Base-by-base conservation (phyloP, 1,139 yeast genomes). In the Sugiyamaella neomexicana region DNA sequence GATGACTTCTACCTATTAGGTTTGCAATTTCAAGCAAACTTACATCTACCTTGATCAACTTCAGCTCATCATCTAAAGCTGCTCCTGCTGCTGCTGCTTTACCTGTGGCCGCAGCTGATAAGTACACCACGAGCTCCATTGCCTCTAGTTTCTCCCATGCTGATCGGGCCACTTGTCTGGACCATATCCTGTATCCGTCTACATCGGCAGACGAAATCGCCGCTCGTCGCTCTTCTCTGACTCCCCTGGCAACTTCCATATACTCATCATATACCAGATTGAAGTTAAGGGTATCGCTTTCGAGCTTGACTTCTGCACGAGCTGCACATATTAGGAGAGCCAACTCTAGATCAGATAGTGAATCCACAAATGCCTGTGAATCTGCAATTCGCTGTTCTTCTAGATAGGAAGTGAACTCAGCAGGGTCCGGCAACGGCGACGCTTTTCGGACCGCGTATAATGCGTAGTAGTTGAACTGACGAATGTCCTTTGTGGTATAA, bases 261-360 rank as follows among this genome's bases (percentile, higher is more conserved):
- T 89, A 93, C 68, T 93, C 98, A 40, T 83, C 83, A 67, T 85
- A 86, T 0, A 86, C 87, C 58, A 89, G 74, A 61, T 86, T 88
- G 70, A 90, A 85, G 67, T 89, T 91, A 42, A 72, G 64, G 4
- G 65, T 61, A 5, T 76, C 81, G 13, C 82, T 71, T 36, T 80
- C 83, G 37, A 78, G 79, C 62, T 84, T 85, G 55, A 81, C 76
- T 17, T 82, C 75, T 57, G 86, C 83, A 41, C 97, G 75, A 0
- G 95, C 86, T 0, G 91, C 86, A 41, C 90, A 82, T 5, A 90
- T 81, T 7, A 87, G 72, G 37, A 91, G 66, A 7, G 86, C 78
- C 48, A 85, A 66, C 65, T 91, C 97, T 25, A 87, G 68, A 51
- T 84, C 85, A 1, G 95, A 83, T 29, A 89, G 69, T 0, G 85